Percentiles rank a stretch among this genome's conserved stretches.
These are phyloP conservation scores for Vigna unguiculata DNA, from an alignment of 306 rosid genomes.

Conservation along the genomic window DNA sequence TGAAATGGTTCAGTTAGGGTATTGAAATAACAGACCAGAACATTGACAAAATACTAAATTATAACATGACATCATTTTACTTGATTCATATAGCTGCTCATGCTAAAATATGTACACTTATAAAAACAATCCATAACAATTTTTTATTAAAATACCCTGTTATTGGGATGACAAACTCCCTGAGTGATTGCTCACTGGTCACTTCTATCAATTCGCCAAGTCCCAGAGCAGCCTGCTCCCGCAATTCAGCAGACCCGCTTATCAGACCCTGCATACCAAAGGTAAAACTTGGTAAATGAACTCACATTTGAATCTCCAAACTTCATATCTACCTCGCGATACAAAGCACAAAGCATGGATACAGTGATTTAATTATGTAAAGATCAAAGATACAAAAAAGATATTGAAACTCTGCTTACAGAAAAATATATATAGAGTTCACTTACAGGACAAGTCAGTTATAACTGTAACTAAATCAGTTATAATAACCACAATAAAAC, in stretches of 20 bases:
- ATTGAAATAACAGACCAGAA: not conserved
- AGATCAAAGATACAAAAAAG: too few relatives aligned
- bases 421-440: too few relatives aligned
- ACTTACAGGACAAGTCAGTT: too few relatives aligned
- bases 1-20: constrained; percentile 12
- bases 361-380: too few relatives aligned
- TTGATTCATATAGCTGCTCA: not conserved
- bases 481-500: too few relatives aligned
- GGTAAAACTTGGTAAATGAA: constrained; percentile 35
- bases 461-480: too few relatives aligned
- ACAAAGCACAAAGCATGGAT: too few relatives aligned
- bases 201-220: constrained; percentile 97
- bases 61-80: not conserved
- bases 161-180: constrained; percentile 89
- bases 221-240: constrained; percentile 98
- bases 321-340: constrained; percentile 1
- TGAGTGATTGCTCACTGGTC: constrained; percentile 86
- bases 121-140: constrained; percentile 18
- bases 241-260: constrained; percentile 92
- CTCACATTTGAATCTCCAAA: not conserved
- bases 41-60: not conserved
- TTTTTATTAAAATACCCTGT: constrained; percentile 74
- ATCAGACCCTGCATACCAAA: constrained; percentile 73
- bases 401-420: too few relatives aligned
- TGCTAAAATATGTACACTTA: constrained; percentile 13